Conservation (phyloP, 768 basidiomycete species). For the Lyophyllum atratum region DNA sequence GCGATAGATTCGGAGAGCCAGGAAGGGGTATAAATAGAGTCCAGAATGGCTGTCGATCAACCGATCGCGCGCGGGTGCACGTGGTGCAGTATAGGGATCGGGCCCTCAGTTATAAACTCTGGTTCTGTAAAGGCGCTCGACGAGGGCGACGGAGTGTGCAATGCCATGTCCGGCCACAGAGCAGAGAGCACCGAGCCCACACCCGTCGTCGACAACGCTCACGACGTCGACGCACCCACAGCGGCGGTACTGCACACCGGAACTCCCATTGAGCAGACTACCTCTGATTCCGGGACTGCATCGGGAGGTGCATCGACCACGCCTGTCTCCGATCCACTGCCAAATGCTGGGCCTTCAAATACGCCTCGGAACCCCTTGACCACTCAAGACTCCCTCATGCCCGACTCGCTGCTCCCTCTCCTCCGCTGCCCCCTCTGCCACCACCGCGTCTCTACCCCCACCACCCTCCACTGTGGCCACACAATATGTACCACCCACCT, state of each 20-base stretch:
- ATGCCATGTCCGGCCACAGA: neutral
- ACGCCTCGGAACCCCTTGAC: neutral
- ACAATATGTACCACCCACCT: slow-evolving; percentile 68
- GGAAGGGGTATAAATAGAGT: too few species aligned
- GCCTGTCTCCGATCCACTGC: neutral
- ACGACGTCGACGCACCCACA: neutral
- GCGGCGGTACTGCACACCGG: neutral
- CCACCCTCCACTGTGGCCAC: slow-evolving; percentile 83
- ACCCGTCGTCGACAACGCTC: neutral
- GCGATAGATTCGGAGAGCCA: too few species aligned
- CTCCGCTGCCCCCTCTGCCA: slow-evolving; percentile 57
- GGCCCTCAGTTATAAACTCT: too few species aligned
- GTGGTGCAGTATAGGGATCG: too few species aligned
- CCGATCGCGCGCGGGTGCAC: too few species aligned
- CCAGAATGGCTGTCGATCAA: too few species aligned
- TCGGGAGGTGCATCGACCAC: slow-evolving; percentile 14
- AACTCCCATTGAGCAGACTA: neutral
- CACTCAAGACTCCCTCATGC: neutral
- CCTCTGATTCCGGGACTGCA: slow-evolving; percentile 12
- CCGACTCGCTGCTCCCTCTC: slow-evolving; percentile 18
- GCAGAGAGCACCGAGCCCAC: neutral
- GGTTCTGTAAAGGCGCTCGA: too few species aligned
- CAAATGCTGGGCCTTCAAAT: neutral
- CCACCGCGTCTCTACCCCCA: slow-evolving; percentile 58
- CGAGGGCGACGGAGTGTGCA: neutral